Conservation (phyloP, 176 grass and related monocot species). For the Typha latifolia region DNA sequence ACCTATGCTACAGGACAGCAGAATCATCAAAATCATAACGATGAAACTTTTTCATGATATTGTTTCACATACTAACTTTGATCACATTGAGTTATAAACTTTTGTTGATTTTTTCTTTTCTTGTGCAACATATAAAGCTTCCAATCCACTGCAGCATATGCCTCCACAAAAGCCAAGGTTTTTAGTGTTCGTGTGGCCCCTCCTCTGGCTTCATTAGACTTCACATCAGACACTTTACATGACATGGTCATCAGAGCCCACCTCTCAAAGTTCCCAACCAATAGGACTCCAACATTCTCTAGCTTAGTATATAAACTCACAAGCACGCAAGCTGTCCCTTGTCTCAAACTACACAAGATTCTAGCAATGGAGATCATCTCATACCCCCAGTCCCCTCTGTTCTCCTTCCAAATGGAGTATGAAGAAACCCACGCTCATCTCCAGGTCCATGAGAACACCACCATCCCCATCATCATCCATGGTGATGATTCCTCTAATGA, state of each 20-base stretch:
- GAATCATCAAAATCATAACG: neutral
- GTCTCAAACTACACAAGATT: constrained; percentile 17
- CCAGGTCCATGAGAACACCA: neutral
- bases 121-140: no score
- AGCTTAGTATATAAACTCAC: constrained; percentile 11
- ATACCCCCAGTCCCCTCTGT: constrained; percentile 32
- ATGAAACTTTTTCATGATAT: neutral
- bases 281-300: neutral
- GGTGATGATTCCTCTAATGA: neutral
- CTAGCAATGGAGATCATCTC: constrained; percentile 31
- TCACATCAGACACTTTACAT: neutral
- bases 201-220: neutral
- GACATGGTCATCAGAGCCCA: neutral
- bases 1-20: neutral
- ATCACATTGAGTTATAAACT: no score
- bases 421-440: constrained; percentile 13
- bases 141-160: no score
- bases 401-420: constrained; percentile 19
- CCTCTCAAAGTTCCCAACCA: neutral
- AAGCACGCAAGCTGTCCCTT: neutral
- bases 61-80: neutral
- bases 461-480: neutral
- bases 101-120: no score
- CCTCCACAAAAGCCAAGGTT: neutral
- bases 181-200: neutral